Conservation (phyloP, 768 basidiomycete genomes). For the Artomyces pyxidatus region DNA sequence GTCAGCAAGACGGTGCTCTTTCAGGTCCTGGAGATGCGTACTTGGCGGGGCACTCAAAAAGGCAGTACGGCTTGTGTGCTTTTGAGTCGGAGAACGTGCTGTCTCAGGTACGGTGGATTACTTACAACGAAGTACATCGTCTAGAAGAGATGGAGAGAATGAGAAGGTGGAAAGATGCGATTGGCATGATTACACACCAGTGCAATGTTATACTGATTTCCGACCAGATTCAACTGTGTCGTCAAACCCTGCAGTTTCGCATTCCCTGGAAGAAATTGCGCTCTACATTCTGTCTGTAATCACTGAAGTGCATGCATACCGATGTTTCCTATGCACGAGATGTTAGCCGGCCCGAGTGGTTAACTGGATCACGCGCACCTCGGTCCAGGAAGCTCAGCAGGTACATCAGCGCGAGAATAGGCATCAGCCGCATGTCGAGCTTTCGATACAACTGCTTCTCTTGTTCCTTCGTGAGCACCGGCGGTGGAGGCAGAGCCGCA, state of each 20-base stretch:
- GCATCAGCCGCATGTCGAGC: slow-evolving; percentile 24
- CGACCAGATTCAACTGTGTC: slow-evolving; percentile 45
- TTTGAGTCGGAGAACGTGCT: slow-evolving; percentile 1
- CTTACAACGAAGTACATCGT: slow-evolving; percentile 67
- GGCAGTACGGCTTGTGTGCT: slow-evolving; percentile 44
- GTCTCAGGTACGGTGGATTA: neutral
- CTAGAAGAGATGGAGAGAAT: slow-evolving; percentile 22
- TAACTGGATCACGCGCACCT: slow-evolving; percentile 12
- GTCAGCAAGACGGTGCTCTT: too few species aligned
- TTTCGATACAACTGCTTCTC: slow-evolving; percentile 32
- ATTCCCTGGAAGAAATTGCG: slow-evolving; percentile 35
- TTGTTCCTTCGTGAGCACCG: slow-evolving; percentile 33
- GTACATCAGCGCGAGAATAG: slow-evolving; percentile 25
- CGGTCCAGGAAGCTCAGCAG: slow-evolving; percentile 24
- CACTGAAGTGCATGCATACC: slow-evolving; percentile 26
- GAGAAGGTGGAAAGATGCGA: neutral
- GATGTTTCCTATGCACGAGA: slow-evolving; percentile 40
- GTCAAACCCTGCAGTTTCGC: slow-evolving; percentile 57
- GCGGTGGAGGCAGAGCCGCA: slow-evolving; percentile 5
- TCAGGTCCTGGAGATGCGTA: too few species aligned
- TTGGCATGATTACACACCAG: slow-evolving; percentile 32
- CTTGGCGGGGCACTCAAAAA: slow-evolving; percentile 69
- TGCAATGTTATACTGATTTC: slow-evolving; percentile 59
- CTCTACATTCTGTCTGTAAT: neutral
- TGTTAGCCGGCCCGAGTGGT: slow-evolving; percentile 10